Percentiles rank a stretch among this genome's conserved stretches.
Evolutionary conservation across 345 rosid species (phyloP).

Genomic region (Salix viminalis): DNA sequence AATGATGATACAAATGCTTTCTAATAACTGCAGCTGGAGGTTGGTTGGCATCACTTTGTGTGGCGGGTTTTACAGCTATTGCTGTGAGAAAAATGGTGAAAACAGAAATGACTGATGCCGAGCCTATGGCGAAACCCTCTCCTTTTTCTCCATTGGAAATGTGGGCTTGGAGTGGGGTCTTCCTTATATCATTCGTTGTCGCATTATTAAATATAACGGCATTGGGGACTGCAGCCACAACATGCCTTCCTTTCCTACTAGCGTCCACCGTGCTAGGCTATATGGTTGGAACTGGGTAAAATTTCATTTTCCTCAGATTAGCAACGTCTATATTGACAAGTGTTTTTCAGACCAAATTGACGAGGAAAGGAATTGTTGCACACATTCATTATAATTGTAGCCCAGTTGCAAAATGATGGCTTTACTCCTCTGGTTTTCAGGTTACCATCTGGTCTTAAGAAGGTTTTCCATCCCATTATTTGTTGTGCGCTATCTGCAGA

Average conservation of each 20-base stretch:
- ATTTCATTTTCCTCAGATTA: conserved; percentile 3
- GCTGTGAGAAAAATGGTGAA: conserved; percentile 74
- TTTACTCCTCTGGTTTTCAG: conserved; percentile 36
- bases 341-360: background rate
- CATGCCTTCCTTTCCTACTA: conserved; percentile 87
- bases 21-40: conserved; percentile 59
- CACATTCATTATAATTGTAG: no score
- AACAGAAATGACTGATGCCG: conserved; percentile 84
- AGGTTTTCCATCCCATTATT: conserved; percentile 78
- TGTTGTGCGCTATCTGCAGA: conserved; percentile 82
- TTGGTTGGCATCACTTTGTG: conserved; percentile 92
- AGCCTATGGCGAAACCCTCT: conserved; percentile 85
- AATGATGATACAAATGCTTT: background rate
- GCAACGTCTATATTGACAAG: background rate
- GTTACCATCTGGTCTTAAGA: conserved; percentile 71
- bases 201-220: conserved; percentile 63
- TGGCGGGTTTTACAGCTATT: conserved; percentile 84
- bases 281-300: conserved; percentile 80
- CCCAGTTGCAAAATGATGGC: background rate
- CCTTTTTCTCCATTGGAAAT: conserved; percentile 70
- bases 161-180: conserved; percentile 75
- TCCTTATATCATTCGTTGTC: conserved; percentile 57
- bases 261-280: conserved; percentile 88
- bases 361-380: background rate
- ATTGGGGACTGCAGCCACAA: conserved; percentile 73